Evolutionary conservation across 2,329 filamentous ascomycete genomes (phyloP).

Genomic region (Aspergillus sp.): DNA sequence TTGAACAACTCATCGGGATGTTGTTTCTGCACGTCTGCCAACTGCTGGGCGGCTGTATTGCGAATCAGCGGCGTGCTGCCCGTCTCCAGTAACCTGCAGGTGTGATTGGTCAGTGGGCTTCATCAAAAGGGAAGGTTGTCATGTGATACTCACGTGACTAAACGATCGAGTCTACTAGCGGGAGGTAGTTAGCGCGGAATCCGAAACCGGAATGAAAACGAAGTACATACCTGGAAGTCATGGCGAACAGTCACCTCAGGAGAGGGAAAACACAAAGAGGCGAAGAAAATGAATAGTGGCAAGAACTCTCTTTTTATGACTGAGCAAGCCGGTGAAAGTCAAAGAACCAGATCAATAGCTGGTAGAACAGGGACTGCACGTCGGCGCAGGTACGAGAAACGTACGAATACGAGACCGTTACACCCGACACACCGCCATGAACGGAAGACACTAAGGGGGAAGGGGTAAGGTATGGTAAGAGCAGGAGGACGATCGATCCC

Average conservation of each 20-base stretch:
- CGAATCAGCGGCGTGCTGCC: constrained; percentile 94
- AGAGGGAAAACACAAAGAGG: not conserved
- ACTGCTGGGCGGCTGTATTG: constrained; percentile 93
- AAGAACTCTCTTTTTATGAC: not conserved
- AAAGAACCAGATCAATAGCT: too few relatives aligned
- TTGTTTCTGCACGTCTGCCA: constrained; percentile 96
- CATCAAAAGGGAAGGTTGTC: constrained; percentile 1
- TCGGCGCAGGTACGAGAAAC: constrained; percentile 7
- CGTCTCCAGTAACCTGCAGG: constrained; percentile 81
- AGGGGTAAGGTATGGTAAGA: not conserved
- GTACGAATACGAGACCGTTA: constrained; percentile 19
- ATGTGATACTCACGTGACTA: constrained; percentile 72
- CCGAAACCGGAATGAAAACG: constrained; percentile 17
- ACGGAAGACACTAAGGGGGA: constrained; percentile 1
- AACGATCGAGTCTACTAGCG: constrained; percentile 73
- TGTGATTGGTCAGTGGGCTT: constrained; percentile 23
- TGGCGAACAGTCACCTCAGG: constrained; percentile 26
- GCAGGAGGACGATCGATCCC: not conserved
- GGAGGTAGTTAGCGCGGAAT: constrained; percentile 31
- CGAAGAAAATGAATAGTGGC: not conserved
- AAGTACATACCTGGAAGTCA: constrained; percentile 42
- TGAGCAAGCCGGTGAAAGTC: too few relatives aligned
- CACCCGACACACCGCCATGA: constrained; percentile 21
- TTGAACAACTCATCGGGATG: constrained; percentile 98
- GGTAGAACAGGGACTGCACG: not conserved